Conservation (phyloP, 768 basidiomycete genomes). For the Termitomyces sp. region DNA sequence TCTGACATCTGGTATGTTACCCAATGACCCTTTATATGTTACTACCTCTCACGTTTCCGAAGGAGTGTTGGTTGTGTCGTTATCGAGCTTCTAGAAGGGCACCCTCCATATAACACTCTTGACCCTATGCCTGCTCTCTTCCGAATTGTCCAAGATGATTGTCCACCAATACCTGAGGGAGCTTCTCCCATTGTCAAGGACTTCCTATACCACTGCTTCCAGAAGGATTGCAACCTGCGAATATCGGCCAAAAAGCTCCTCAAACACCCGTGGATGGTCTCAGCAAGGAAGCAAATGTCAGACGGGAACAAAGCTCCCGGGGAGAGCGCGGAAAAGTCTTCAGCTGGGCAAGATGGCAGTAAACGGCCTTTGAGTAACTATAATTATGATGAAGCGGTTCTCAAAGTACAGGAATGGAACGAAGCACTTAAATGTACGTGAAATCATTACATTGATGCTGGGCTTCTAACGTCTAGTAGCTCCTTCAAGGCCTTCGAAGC, state of each 20-base stretch:
- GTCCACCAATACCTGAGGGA: conserved; percentile 93
- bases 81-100: conserved; percentile 88
- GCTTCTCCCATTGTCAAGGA: conserved; percentile 94
- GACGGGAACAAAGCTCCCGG: conserved; percentile 31
- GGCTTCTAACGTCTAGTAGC: conserved; percentile 35
- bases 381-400: conserved; percentile 90
- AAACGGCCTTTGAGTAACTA: conserved; percentile 65
- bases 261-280: conserved; percentile 94
- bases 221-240: conserved; percentile 94
- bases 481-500: conserved; percentile 72
- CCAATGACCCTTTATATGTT: neutral
- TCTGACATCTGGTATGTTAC: conserved; percentile 80
- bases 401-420: conserved; percentile 98
- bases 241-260: conserved; percentile 92
- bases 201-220: conserved; percentile 96
- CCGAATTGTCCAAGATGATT: conserved; percentile 97
- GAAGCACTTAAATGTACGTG: conserved; percentile 85
- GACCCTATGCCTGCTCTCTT: conserved; percentile 99
- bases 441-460: conserved; percentile 3
- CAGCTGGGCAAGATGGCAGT: conserved; percentile 29
- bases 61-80: conserved; percentile 96
- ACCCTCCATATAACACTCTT: conserved; percentile 92
- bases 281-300: conserved; percentile 71
- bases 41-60: neutral
- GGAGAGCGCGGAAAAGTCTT: conserved; percentile 31